A percentile compares a stretch with the other conserved stretches of the same genome.
Evolutionary conservation across 768 basidiomycete species (phyloP).

Genomic region (Cystofilobasidium bisporidii): DNA sequence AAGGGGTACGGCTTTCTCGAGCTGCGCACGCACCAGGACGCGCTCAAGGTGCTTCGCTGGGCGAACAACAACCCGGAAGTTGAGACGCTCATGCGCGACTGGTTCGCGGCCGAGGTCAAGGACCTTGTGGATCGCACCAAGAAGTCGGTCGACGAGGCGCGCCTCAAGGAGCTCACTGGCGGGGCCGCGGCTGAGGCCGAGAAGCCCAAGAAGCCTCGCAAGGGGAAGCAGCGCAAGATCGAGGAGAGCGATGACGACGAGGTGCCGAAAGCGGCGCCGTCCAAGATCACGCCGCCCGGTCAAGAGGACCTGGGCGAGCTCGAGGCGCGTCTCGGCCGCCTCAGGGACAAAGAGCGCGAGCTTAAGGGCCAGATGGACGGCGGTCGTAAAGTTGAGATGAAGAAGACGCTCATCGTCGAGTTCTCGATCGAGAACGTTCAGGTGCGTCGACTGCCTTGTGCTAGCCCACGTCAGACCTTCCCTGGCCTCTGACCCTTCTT

Average conservation of each 20-base stretch:
- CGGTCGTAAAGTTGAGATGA: constrained; percentile 36
- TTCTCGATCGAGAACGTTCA: constrained; percentile 93
- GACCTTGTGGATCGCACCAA: constrained; percentile 39
- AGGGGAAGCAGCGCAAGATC: constrained; percentile 8
- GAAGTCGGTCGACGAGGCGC: constrained; percentile 34
- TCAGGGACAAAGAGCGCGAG: constrained; percentile 51
- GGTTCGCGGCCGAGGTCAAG: constrained; percentile 72
- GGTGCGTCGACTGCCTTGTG: too few relatives aligned
- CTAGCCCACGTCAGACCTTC: too few relatives aligned
- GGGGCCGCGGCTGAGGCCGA: constrained; percentile 11
- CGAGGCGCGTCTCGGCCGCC: constrained; percentile 50
- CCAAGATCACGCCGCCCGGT: constrained; percentile 7
- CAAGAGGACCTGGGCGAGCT: constrained; percentile 47
- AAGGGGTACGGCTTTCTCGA: constrained; percentile 96
- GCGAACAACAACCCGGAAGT: constrained; percentile 78
- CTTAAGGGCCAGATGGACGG: constrained; percentile 34
- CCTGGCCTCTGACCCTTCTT: constrained; percentile 35
- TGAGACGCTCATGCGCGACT: constrained; percentile 55
- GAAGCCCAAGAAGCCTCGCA: constrained; percentile 4
- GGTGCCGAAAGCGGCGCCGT: constrained; percentile 10
- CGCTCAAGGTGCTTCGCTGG: constrained; percentile 82
- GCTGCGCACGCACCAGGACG: constrained; percentile 76
- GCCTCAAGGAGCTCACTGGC: constrained; percentile 48
- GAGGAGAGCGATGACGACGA: constrained; percentile 21
- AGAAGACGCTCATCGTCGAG: constrained; percentile 67